phyloP scores from a whole-genome alignment of 495 filamentous ascomycete genomes.

The Xylaria longipes region DNA sequence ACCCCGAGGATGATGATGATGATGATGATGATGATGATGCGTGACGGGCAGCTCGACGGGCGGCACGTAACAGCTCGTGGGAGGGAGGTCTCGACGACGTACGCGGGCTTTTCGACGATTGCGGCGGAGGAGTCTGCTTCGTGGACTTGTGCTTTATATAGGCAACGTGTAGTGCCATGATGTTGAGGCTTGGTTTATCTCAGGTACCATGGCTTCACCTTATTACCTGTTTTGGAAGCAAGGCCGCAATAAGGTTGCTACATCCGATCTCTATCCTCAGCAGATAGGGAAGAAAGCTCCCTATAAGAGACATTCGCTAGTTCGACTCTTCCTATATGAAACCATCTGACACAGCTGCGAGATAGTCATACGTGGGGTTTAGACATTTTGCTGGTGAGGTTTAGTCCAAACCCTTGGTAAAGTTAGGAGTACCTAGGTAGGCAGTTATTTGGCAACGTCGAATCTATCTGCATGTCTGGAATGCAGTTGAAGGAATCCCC shows the following conservation, averaged over 20 bases:
- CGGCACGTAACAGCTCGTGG: constrained; percentile 2
- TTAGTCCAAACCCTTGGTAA: background rate
- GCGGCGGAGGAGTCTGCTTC: background rate
- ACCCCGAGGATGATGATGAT: background rate
- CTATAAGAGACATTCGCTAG: background rate
- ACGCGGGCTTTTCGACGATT: background rate
- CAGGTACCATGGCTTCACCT: background rate
- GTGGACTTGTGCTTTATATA: background rate
- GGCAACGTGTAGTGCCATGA: background rate
- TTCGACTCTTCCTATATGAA: background rate
- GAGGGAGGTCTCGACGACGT: background rate
- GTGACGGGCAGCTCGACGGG: background rate
- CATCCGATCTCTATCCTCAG: background rate
- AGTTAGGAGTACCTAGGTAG: background rate
- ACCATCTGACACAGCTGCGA: background rate
- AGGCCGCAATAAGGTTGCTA: background rate
- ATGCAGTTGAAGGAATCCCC: background rate
- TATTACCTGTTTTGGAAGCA: background rate
- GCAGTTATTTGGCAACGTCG: background rate
- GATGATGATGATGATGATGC: no score
- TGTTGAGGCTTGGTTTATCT: background rate
- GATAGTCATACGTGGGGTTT: no score
- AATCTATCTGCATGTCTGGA: background rate
- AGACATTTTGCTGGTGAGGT: no score
- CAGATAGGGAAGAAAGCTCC: background rate